Evolutionary conservation across 306 rosid species (phyloP).

Genomic region (Casuarina glauca): DNA sequence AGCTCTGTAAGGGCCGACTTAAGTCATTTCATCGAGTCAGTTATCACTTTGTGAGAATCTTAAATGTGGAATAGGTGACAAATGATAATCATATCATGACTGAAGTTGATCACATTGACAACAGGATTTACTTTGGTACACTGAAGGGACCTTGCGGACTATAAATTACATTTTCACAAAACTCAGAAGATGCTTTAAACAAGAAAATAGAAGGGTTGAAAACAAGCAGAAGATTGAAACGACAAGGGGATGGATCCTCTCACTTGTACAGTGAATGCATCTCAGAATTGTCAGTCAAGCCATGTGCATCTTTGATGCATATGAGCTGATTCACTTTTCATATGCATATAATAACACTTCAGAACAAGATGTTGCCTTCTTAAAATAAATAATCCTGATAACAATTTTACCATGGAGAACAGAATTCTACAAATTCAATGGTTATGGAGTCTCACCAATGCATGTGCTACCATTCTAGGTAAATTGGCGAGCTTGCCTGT

Average conservation of each 20-base stretch:
- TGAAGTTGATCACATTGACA: neutral
- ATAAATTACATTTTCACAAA: neutral
- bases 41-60: neutral
- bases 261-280: neutral
- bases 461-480: conserved; percentile 69
- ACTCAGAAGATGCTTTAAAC: neutral
- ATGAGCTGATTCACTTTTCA: neutral
- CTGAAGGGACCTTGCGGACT: neutral
- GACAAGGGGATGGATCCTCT: neutral
- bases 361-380: neutral
- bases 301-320: neutral
- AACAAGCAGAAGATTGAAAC: neutral
- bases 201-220: neutral
- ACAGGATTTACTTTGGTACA: neutral
- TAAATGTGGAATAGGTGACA: no score
- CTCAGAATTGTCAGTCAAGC: neutral
- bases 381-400: neutral
- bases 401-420: neutral
- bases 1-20: neutral
- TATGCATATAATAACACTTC: neutral
- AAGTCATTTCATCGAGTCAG: neutral
- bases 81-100: neutral
- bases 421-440: neutral
- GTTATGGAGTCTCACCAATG: conserved; percentile 59
- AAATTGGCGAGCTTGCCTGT: conserved; percentile 66